Conservation (phyloP, 257 asterid genomes). For the Primulina eburnea region DNA sequence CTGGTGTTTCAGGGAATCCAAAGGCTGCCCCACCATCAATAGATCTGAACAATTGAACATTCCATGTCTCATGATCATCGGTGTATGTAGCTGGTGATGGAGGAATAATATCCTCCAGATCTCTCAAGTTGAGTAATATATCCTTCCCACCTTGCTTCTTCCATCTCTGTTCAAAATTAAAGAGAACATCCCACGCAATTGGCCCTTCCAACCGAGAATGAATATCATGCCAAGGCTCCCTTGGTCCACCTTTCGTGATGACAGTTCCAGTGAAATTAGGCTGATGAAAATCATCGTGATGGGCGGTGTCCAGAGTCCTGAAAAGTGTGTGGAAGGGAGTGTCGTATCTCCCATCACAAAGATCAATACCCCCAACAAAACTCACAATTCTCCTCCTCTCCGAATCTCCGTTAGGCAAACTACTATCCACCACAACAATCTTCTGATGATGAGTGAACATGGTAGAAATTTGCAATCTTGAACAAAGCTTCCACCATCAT, state of each 20-base stretch:
- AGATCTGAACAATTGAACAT: slow-evolving; percentile 82
- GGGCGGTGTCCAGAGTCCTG: slow-evolving; percentile 84
- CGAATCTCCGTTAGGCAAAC: slow-evolving; percentile 58
- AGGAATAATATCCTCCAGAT: slow-evolving; percentile 62
- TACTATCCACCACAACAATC: slow-evolving; percentile 76
- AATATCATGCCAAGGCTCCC: slow-evolving; percentile 97
- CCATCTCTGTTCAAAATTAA: slow-evolving; percentile 96
- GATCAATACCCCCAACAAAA: slow-evolving; percentile 91
- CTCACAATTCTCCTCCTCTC: slow-evolving; percentile 65
- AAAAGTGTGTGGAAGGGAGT: slow-evolving; percentile 87
- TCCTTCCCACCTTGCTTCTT: slow-evolving; percentile 89
- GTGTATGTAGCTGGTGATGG: slow-evolving; percentile 78
- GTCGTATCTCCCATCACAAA: slow-evolving; percentile 90
- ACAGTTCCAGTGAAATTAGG: slow-evolving; percentile 73
- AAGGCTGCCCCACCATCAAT: slow-evolving; percentile 97
- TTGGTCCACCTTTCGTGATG: slow-evolving; percentile 80
- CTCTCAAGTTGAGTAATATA: slow-evolving; percentile 59
- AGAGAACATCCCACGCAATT: slow-evolving; percentile 92
- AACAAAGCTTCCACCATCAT: slow-evolving; percentile 85
- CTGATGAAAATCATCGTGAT: slow-evolving; percentile 92
- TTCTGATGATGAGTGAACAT: slow-evolving; percentile 98
- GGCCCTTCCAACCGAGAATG: slow-evolving; percentile 88
- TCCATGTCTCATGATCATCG: slow-evolving; percentile 84
- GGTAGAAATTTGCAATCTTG: slow-evolving; percentile 78
- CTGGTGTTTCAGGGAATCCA: slow-evolving; percentile 83